These are phyloP conservation scores for Aegilops longissima DNA, from an alignment of 176 grass and related monocot genomes.

Conservation along the genomic window DNA sequence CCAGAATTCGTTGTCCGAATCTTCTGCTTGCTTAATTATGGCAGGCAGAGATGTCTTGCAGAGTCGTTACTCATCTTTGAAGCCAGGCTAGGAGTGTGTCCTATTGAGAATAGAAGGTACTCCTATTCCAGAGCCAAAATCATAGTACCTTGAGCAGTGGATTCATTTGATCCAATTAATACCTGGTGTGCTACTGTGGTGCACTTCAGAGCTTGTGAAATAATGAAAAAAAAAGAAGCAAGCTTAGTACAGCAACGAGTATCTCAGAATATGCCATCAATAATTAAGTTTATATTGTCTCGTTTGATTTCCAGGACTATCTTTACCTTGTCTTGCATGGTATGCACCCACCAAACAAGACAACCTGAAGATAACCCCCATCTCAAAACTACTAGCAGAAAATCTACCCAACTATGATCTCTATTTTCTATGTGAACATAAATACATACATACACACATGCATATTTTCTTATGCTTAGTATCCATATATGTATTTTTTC, in stretches of 20 bases:
- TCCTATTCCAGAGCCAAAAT: too few species aligned
- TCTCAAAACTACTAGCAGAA: slow-evolving; percentile 26
- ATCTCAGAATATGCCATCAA: not conserved
- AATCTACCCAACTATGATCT: not conserved
- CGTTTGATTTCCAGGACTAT: slow-evolving; percentile 36
- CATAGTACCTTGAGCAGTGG: too few species aligned
- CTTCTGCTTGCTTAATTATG: too few species aligned
- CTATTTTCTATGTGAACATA: not conserved
- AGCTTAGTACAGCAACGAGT: not conserved
- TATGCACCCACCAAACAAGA: slow-evolving; percentile 18
- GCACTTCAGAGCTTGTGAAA: not conserved
- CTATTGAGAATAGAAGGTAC: too few species aligned
- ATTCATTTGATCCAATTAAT: too few species aligned
- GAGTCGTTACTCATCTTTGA: too few species aligned
- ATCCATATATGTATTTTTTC: slow-evolving; percentile 15
- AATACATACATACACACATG: not conserved
- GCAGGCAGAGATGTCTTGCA: too few species aligned
- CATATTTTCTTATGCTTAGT: slow-evolving; percentile 20
- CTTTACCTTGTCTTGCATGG: slow-evolving; percentile 40
- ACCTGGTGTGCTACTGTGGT: too few species aligned
- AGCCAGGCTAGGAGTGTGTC: too few species aligned
- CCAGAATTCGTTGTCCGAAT: too few species aligned
- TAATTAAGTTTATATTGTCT: not conserved
- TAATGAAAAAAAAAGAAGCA: not conserved
- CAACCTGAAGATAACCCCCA: slow-evolving; percentile 42